Evolutionary conservation across 345 rosid species (phyloP).

Genomic region (Moricandia arvensis): DNA sequence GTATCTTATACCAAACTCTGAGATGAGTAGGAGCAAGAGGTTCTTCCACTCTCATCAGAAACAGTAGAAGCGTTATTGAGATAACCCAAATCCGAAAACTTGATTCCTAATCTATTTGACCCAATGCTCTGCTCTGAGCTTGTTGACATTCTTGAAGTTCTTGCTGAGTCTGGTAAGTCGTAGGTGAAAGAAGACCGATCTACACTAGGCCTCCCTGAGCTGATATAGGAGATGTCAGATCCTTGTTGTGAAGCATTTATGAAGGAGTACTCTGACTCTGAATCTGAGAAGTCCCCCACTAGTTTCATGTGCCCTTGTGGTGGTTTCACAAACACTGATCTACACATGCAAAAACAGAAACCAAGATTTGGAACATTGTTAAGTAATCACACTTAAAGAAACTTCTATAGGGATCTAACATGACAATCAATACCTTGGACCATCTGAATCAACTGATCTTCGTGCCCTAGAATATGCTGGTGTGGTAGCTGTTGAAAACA

Average conservation of each 20-base stretch:
- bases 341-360: conserved; percentile 28
- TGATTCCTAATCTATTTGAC: conserved; percentile 49
- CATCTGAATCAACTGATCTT: conserved; percentile 41
- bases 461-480: conserved; percentile 37
- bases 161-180: conserved; percentile 49
- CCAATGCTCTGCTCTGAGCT: conserved; percentile 65
- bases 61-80: conserved; percentile 44
- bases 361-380: neutral
- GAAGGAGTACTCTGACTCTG: conserved; percentile 72
- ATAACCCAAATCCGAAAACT: conserved; percentile 42
- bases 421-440: conserved; percentile 14
- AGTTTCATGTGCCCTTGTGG: conserved; percentile 40
- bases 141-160: conserved; percentile 49
- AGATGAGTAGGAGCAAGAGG: neutral
- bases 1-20: neutral
- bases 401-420: neutral
- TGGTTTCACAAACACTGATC: conserved; percentile 50
- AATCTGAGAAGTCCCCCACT: conserved; percentile 48
- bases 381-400: neutral
- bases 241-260: conserved; percentile 41
- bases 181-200: conserved; percentile 51
- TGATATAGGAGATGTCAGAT: conserved; percentile 68
- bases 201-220: conserved; percentile 73
- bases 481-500: conserved; percentile 42
- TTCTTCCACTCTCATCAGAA: neutral